Evolutionary conservation across 2,329 filamentous ascomycete genomes (phyloP), one percentile per base, ranked within the genome.

Genomic region (Lasiodiplodia citricola): DNA sequence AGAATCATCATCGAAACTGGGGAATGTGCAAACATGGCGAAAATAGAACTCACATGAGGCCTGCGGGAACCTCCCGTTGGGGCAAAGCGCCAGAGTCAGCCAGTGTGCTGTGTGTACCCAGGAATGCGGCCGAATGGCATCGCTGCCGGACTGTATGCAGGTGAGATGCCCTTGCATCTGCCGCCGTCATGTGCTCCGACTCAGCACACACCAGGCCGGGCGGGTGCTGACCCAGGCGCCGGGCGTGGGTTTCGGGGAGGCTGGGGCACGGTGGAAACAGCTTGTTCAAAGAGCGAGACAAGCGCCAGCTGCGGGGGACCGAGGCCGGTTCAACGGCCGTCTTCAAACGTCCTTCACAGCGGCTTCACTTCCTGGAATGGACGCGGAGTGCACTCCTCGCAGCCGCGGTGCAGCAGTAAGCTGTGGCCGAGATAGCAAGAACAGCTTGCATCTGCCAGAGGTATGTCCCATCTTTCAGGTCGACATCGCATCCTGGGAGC

Each of bases 401-500:
- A 44, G 31, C 55, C 25, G 25, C 65, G 52, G 41, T 14, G n/a
- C 47, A n/a, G 21, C 41, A 10, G 41, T 8, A 3, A 4, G 25
- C 25, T n/a, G 55, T 25, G 14, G 55, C 65, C 28, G 41, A 25
- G 4, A 10, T 50, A 18, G 51, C 31, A 35, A 55, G 21, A n/a
- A 38, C 11, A n/a, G 23, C 31, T 44, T 14, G 31, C 51, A 25
- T 28, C 28, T n/a, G 10, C 7, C 11, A 5, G 41, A 73, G 70
- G 70, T 73, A 80, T 89, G 87, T 89, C 80, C 84, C 87, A 85
- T 82, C 85, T 87, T 83, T 84, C 83, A 90, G 88, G 88, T 91
- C 87, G 87, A 89, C 88, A 87, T 81, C 87, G 83, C 79, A 83
- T 91, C 88, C 87, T 90, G 88, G 84, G 84, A 84, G 84, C 85